Conservation (phyloP, 192 early-diverging fungal species). For the Cladochytrium replicatum region DNA sequence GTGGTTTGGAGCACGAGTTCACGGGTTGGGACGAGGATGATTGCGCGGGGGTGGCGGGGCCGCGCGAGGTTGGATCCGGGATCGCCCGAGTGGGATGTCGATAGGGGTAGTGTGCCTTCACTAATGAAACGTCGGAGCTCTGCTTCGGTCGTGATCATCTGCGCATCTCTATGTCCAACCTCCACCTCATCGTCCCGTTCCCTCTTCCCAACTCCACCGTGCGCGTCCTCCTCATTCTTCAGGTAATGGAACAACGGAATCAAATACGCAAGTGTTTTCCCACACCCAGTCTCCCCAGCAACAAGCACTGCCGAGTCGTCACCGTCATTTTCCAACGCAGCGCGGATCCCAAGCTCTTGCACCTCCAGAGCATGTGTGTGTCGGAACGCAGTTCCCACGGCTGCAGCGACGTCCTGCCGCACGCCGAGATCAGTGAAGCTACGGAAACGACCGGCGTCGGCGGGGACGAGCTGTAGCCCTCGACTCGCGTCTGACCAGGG, state of each 20-base stretch:
- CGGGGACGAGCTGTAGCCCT: no score
- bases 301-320: slow-evolving; percentile 56
- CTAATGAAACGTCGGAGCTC: neutral
- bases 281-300: slow-evolving; percentile 84
- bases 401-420: no score
- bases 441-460: no score
- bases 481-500: no score
- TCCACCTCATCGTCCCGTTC: slow-evolving; percentile 1
- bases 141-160: slow-evolving; percentile 1
- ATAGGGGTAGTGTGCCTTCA: slow-evolving; percentile 8
- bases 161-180: slow-evolving; percentile 10
- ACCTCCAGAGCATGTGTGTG: no score
- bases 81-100: slow-evolving; percentile 1
- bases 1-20: slow-evolving; percentile 77
- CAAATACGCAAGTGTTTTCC: slow-evolving; percentile 87
- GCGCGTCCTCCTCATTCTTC: slow-evolving; percentile 52
- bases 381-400: no score
- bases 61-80: slow-evolving; percentile 38
- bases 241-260: slow-evolving; percentile 66
- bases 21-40: slow-evolving; percentile 81
- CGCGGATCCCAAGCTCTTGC: slow-evolving; percentile 13
- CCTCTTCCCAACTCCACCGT: neutral
- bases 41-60: slow-evolving; percentile 65
- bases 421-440: no score
- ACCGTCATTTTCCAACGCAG: slow-evolving; percentile 10